Percentiles rank a stretch among this genome's conserved stretches.
Evolutionary conservation across 2,329 filamentous ascomycete species (phyloP).

Genomic region (Scytalidium sp.): DNA sequence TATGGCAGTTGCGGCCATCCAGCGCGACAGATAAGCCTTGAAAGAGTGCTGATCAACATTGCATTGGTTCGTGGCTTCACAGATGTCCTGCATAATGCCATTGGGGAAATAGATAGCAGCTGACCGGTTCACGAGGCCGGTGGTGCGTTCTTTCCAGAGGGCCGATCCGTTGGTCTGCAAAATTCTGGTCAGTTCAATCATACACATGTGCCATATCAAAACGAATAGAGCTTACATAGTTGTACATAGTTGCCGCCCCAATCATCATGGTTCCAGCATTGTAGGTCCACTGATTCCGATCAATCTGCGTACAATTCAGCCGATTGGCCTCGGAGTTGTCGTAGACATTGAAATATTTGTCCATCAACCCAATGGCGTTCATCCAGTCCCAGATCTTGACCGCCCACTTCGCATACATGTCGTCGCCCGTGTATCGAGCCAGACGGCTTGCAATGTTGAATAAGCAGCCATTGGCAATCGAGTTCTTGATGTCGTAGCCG

Average conservation of each 20-base stretch:
- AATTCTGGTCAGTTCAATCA: conserved; percentile 1
- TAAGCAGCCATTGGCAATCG: conserved; percentile 57
- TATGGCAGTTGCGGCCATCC: conserved; percentile 60
- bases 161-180: conserved; percentile 36
- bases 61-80: conserved; percentile 58
- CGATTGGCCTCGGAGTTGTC: conserved; percentile 55
- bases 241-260: conserved; percentile 66
- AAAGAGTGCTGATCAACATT: conserved; percentile 62
- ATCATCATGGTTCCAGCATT: conserved; percentile 66
- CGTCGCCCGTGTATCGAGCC: conserved; percentile 71
- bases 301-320: conserved; percentile 54
- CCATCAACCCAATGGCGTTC: conserved; percentile 52
- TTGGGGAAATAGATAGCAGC: conserved; percentile 52
- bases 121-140: conserved; percentile 51
- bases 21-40: conserved; percentile 60
- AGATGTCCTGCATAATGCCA: conserved; percentile 62
- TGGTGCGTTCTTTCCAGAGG: conserved; percentile 55
- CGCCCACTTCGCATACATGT: conserved; percentile 74
- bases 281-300: conserved; percentile 64
- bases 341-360: conserved; percentile 55
- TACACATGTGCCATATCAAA: background rate
- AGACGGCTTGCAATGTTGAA: conserved; percentile 62
- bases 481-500: conserved; percentile 75
- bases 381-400: conserved; percentile 70
- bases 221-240: conserved; percentile 43